Percentiles rank a stretch among this genome's conserved stretches.
phyloP scores from a whole-genome alignment of 345 rosid genomes.

The Gossypium turneri region DNA sequence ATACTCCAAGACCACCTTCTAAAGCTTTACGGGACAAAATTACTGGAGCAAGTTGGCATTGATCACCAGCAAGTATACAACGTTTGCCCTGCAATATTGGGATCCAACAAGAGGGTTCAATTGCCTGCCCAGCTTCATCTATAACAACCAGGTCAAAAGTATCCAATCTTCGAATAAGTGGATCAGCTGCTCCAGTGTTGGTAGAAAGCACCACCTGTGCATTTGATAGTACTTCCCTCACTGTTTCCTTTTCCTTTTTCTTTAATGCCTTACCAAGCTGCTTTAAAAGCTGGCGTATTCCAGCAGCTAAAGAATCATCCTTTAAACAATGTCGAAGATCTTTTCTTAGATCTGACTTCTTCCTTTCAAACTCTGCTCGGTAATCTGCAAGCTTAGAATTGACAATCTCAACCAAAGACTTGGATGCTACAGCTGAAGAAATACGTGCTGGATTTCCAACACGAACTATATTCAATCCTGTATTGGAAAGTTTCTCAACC shows the following conservation, averaged over 20 bases:
- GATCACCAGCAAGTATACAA: constrained; percentile 89
- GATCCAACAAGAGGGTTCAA: constrained; percentile 95
- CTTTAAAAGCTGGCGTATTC: constrained; percentile 92
- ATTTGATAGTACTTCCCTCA: constrained; percentile 67
- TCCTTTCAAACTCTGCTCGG: constrained; percentile 67
- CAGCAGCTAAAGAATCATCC: constrained; percentile 95
- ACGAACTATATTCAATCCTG: constrained; percentile 71
- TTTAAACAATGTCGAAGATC: constrained; percentile 74
- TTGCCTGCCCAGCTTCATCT: constrained; percentile 97
- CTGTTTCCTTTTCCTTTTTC: constrained; percentile 88
- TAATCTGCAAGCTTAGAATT: constrained; percentile 64
- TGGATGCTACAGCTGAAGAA: constrained; percentile 79
- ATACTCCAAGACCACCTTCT: constrained; percentile 88
- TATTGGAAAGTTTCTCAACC: constrained; percentile 81
- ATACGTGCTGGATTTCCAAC: constrained; percentile 96
- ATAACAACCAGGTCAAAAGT: constrained; percentile 86
- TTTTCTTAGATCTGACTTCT: constrained; percentile 79
- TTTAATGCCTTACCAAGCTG: constrained; percentile 82
- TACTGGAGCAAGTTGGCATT: constrained; percentile 92
- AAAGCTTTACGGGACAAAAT: constrained; percentile 80
- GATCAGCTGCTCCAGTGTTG: constrained; percentile 94
- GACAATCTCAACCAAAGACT: constrained; percentile 81
- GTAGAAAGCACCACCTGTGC: constrained; percentile 94
- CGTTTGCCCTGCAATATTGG: constrained; percentile 91
- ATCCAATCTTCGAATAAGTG: constrained; percentile 66